A percentile compares a stretch with the other conserved stretches of the same genome.
These are phyloP conservation scores for Pterocarpus macrocarpus DNA, from an alignment of 306 rosid genomes.

Conservation along the genomic window DNA sequence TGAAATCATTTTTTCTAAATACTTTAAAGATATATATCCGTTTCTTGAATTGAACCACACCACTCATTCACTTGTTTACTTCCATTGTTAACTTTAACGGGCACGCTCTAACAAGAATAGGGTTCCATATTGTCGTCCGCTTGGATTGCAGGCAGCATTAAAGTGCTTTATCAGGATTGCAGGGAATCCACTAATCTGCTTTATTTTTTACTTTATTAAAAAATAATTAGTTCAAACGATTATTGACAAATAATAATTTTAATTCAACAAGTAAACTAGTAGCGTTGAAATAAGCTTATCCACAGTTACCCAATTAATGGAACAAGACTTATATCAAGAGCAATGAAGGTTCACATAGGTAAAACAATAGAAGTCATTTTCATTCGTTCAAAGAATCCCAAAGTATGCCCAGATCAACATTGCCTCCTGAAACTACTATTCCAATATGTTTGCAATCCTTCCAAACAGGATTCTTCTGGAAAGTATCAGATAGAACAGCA, in stretches of 20 bases:
- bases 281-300: slow-evolving; percentile 19
- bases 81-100: neutral
- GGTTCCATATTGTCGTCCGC: neutral
- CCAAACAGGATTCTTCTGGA: slow-evolving; percentile 75
- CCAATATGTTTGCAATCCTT: slow-evolving; percentile 78
- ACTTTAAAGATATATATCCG: too few relatives aligned
- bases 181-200: neutral
- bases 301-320: slow-evolving; percentile 13
- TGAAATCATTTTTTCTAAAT: too few relatives aligned
- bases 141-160: neutral
- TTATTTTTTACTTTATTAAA: neutral
- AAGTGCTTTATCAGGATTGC: neutral
- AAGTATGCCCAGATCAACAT: slow-evolving; percentile 74
- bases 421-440: slow-evolving; percentile 88
- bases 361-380: slow-evolving; percentile 33
- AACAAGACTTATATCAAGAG: slow-evolving; percentile 10
- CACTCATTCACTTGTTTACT: slow-evolving; percentile 3
- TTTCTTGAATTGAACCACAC: slow-evolving; percentile 5
- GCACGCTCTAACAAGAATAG: neutral
- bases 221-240: neutral
- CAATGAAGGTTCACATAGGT: slow-evolving; percentile 36
- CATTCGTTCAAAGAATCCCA: slow-evolving; percentile 73
- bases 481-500: slow-evolving; percentile 80
- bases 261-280: slow-evolving; percentile 29
- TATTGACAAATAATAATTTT: slow-evolving; percentile 19